Evolutionary conservation across 495 filamentous ascomycete species (phyloP).

Genomic region (Penicillium lagena): DNA sequence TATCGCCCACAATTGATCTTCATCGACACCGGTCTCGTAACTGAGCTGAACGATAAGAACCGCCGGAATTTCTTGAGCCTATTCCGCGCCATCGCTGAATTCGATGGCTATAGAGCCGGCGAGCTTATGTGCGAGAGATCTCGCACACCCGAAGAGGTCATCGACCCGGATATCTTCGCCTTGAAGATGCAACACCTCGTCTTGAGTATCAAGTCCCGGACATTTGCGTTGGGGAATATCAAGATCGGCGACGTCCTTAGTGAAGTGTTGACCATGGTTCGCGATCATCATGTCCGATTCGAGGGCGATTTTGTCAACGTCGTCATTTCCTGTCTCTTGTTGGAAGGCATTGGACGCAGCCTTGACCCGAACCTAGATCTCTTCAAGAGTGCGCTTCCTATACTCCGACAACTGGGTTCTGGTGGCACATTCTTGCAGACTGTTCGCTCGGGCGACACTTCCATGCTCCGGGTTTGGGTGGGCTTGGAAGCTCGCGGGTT

Average conservation of each 20-base stretch:
- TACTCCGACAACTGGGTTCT: conserved; percentile 80
- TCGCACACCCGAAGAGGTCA: conserved; percentile 80
- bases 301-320: conserved; percentile 99
- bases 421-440: conserved; percentile 44
- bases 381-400: conserved; percentile 83
- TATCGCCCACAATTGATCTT: conserved; percentile 94
- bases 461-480: conserved; percentile 93
- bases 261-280: conserved; percentile 87
- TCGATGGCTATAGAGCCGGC: conserved; percentile 93
- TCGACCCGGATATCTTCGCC: conserved; percentile 84
- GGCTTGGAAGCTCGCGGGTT: conserved; percentile 84
- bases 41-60: conserved; percentile 81
- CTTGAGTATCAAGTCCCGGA: conserved; percentile 78
- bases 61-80: conserved; percentile 90
- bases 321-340: conserved; percentile 85
- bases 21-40: conserved; percentile 96
- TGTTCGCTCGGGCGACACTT: conserved; percentile 65
- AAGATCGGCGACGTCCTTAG: conserved; percentile 94
- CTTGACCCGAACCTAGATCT: conserved; percentile 85
- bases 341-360: conserved; percentile 89
- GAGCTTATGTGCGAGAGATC: conserved; percentile 95
- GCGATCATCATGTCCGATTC: conserved; percentile 85
- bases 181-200: conserved; percentile 96
- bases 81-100: conserved; percentile 93
- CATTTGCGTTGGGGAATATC: conserved; percentile 88